Evolutionary conservation across 768 basidiomycete genomes (phyloP).

Genomic region (Dacryopinax primogenitus): DNA sequence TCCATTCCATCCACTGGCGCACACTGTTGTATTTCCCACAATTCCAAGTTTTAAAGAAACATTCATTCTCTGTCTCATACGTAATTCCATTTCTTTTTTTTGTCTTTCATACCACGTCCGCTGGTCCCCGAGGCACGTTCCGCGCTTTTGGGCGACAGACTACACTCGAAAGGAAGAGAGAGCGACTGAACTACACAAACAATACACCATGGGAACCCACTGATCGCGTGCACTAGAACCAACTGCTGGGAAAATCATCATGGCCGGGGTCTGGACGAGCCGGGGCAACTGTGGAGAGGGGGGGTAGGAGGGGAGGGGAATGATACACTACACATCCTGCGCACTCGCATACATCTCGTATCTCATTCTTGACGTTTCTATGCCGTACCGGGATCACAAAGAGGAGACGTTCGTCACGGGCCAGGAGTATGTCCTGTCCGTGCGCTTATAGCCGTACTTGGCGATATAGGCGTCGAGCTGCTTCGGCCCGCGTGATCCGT

Average conservation of each 20-base stretch:
- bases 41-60: background rate
- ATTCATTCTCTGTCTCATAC: background rate
- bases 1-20: no score
- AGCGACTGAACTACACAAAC: background rate
- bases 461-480: constrained; percentile 62
- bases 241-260: no score
- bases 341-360: background rate
- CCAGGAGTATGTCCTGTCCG: constrained; percentile 57
- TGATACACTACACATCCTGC: background rate
- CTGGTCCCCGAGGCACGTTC: background rate
- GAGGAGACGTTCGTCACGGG: constrained; percentile 56
- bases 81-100: background rate
- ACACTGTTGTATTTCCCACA: background rate
- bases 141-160: background rate
- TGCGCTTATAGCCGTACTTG: constrained; percentile 66
- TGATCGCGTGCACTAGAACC: background rate
- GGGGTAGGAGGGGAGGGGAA: background rate
- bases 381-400: constrained; percentile 28
- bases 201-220: background rate
- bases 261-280: no score
- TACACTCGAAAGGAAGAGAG: no score
- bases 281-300: background rate
- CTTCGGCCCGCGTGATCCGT: constrained; percentile 91
- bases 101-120: background rate
- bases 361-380: background rate